Conservation (phyloP, 768 basidiomycete genomes). For the Hericium coralloides region DNA sequence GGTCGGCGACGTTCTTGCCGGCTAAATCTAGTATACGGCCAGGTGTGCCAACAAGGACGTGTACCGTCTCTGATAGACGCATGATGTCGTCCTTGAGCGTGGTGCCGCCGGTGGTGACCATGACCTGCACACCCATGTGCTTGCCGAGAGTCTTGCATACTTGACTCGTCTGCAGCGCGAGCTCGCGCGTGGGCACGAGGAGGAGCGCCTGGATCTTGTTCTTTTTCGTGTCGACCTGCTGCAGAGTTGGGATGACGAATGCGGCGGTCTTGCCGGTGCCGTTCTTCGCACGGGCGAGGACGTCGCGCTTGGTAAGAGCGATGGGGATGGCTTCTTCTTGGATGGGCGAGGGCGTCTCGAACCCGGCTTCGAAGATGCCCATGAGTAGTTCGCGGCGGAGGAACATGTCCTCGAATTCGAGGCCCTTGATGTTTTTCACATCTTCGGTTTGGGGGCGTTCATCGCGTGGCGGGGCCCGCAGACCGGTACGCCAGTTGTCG, state of each 20-base stretch:
- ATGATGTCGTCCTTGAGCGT: constrained; percentile 98
- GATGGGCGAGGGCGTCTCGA: constrained; percentile 94
- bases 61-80: constrained; percentile 80
- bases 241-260: constrained; percentile 95
- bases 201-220: constrained; percentile 93
- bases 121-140: constrained; percentile 92
- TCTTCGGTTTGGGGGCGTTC: constrained; percentile 93
- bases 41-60: constrained; percentile 95
- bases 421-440: constrained; percentile 87
- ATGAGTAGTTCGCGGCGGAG: constrained; percentile 93
- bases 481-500: constrained; percentile 60
- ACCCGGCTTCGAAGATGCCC: constrained; percentile 99
- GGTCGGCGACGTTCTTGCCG: constrained; percentile 87
- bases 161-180: constrained; percentile 97
- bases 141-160: constrained; percentile 97
- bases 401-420: constrained; percentile 93
- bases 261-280: constrained; percentile 98
- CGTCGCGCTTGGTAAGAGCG: constrained; percentile 86
- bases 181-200: constrained; percentile 97
- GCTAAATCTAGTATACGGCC: constrained; percentile 93
- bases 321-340: constrained; percentile 98
- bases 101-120: constrained; percentile 98
- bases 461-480: constrained; percentile 87
- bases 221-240: constrained; percentile 78
- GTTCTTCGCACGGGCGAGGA: constrained; percentile 93